Conservation (phyloP, 495 filamentous ascomycete genomes). For the Podospora didyma region DNA sequence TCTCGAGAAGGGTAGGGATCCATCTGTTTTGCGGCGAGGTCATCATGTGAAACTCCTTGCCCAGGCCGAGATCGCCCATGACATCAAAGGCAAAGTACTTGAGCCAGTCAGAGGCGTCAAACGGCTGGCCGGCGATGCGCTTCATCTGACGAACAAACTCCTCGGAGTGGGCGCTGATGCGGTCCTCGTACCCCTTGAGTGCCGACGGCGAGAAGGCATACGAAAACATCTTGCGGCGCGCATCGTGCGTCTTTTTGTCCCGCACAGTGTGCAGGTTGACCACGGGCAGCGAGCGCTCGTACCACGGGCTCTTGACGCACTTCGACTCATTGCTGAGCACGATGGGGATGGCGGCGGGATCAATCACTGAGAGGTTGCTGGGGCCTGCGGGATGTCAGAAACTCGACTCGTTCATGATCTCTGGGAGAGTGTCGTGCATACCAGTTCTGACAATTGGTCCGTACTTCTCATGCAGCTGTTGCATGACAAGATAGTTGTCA, state of each 20-base stretch:
- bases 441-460: too few relatives aligned
- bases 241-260: slow-evolving; percentile 1
- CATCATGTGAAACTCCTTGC: not conserved
- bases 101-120: not conserved
- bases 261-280: not conserved
- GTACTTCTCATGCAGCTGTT: not conserved
- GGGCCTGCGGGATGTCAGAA: slow-evolving; percentile 1
- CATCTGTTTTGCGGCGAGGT: not conserved
- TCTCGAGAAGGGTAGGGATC: not conserved
- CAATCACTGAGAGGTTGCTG: not conserved
- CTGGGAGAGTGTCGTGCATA: not conserved
- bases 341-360: slow-evolving; percentile 1
- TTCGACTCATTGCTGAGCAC: not conserved
- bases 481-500: slow-evolving; percentile 1
- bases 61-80: not conserved
- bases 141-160: not conserved
- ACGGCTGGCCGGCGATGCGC: not conserved
- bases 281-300: slow-evolving; percentile 1
- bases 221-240: not conserved
- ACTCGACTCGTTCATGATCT: too few relatives aligned
- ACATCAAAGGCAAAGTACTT: slow-evolving; percentile 1
- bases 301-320: slow-evolving; percentile 1
- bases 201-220: not conserved
- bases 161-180: not conserved
- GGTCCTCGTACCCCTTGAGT: not conserved